These are phyloP conservation scores for Ballota nigra DNA, from an alignment of 257 asterid species.

Conservation along the genomic window DNA sequence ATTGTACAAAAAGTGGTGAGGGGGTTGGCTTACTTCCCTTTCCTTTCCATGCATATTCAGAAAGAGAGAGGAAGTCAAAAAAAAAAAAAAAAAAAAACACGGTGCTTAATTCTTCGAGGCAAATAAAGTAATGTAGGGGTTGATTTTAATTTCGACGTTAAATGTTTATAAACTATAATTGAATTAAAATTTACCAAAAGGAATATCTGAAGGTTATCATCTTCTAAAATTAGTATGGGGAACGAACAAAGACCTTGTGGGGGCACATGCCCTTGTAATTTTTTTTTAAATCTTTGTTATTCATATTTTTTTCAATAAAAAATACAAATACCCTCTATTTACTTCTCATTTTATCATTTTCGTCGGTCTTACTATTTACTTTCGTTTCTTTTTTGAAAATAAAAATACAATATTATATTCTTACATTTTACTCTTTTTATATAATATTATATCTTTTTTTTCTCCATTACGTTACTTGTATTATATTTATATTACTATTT, in stretches of 20 bases:
- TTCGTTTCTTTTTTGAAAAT: too few relatives aligned
- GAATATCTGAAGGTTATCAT: background rate
- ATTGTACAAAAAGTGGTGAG: slow-evolving; percentile 32
- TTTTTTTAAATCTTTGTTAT: too few relatives aligned
- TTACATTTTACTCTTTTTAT: too few relatives aligned
- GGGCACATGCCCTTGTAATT: background rate
- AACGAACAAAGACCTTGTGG: background rate
- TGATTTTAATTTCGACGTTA: too few relatives aligned
- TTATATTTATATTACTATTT: too few relatives aligned
- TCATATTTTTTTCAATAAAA: too few relatives aligned
- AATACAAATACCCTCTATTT: too few relatives aligned
- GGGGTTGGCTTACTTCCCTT: background rate
- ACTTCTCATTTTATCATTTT: too few relatives aligned
- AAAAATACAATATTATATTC: too few relatives aligned
- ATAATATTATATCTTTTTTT: too few relatives aligned
- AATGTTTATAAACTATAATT: background rate
- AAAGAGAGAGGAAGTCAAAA: background rate
- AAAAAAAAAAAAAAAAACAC: background rate
- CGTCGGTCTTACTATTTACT: too few relatives aligned
- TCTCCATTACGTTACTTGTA: too few relatives aligned
- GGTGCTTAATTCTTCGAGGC: background rate
- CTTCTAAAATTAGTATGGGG: background rate
- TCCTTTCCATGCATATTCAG: background rate
- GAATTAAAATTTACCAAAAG: background rate
- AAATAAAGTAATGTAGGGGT: background rate